These are phyloP conservation scores for Groenewaldozyma sp. DNA, from an alignment of 1,139 yeast genomes.

Conservation along the genomic window DNA sequence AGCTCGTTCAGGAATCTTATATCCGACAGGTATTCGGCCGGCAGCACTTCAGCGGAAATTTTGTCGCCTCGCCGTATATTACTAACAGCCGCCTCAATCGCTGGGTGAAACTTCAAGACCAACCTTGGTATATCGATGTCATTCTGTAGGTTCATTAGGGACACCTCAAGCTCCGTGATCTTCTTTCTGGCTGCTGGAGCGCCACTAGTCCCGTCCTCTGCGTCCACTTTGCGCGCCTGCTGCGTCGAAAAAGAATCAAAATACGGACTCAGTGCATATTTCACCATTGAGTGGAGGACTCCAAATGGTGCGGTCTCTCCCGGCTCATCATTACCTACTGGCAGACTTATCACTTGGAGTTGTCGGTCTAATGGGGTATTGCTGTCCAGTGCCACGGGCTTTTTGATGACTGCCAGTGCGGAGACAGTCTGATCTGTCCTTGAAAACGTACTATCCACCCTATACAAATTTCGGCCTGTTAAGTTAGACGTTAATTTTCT, in stretches of 20 bases:
- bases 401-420: slow-evolving; percentile 38
- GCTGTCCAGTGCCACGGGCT: slow-evolving; percentile 31
- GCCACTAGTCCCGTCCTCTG: slow-evolving; percentile 10
- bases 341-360: slow-evolving; percentile 30
- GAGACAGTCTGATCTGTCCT: slow-evolving; percentile 13
- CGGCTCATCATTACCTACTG: slow-evolving; percentile 11
- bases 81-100: slow-evolving; percentile 35
- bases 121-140: slow-evolving; percentile 63
- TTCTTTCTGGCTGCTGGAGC: slow-evolving; percentile 37
- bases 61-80: slow-evolving; percentile 19
- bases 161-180: slow-evolving; percentile 57
- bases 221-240: not conserved
- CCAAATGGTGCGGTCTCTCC: slow-evolving; percentile 36
- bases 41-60: slow-evolving; percentile 22
- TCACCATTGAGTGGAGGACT: slow-evolving; percentile 48
- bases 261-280: slow-evolving; percentile 45
- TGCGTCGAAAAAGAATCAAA: slow-evolving; percentile 36
- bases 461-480: slow-evolving; percentile 6
- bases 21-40: slow-evolving; percentile 37
- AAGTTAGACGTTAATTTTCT: no score
- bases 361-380: slow-evolving; percentile 32
- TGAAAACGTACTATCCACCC: slow-evolving; percentile 11
- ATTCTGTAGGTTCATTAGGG: slow-evolving; percentile 62
- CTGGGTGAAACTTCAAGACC: slow-evolving; percentile 43
- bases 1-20: slow-evolving; percentile 52